Evolutionary conservation across 768 basidiomycete genomes (phyloP).

Genomic region (Trametes maxima): DNA sequence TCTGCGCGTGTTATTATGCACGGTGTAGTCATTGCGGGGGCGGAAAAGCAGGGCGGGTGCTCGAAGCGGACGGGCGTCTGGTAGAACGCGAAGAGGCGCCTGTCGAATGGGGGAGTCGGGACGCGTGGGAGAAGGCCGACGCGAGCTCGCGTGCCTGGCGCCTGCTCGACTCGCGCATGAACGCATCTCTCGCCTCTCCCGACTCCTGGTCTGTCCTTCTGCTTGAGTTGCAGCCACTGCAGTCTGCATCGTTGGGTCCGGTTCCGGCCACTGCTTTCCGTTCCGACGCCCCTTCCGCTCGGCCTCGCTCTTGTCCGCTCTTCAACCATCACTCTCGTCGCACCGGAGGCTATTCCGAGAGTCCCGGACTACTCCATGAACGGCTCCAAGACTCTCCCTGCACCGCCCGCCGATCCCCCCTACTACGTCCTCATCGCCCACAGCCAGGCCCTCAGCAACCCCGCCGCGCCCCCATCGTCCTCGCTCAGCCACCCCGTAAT

Average conservation of each 20-base stretch:
- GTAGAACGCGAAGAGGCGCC: too few species aligned
- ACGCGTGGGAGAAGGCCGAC: constrained; percentile 17
- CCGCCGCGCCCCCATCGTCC: constrained; percentile 33
- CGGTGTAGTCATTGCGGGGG: not conserved
- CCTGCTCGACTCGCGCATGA: not conserved
- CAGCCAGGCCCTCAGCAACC: constrained; percentile 47
- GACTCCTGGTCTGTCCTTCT: not conserved
- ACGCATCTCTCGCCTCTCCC: too few species aligned
- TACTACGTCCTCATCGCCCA: constrained; percentile 73
- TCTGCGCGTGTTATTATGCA: not conserved
- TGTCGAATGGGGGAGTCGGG: not conserved
- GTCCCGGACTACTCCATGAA: not conserved
- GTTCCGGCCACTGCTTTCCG: too few species aligned
- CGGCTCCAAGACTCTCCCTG: constrained; percentile 8
- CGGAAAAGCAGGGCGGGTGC: not conserved
- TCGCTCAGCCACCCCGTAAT: constrained; percentile 69
- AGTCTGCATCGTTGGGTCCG: too few species aligned
- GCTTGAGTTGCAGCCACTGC: not conserved
- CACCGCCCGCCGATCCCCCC: constrained; percentile 42
- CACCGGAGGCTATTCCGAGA: not conserved
- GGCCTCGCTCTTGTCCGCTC: not conserved
- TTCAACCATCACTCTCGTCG: not conserved
- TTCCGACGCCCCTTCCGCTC: not conserved
- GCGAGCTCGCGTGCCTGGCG: not conserved
- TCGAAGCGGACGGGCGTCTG: too few species aligned